phyloP scores from a whole-genome alignment of 495 filamentous ascomycete genomes.

The Penicillium canescens region DNA sequence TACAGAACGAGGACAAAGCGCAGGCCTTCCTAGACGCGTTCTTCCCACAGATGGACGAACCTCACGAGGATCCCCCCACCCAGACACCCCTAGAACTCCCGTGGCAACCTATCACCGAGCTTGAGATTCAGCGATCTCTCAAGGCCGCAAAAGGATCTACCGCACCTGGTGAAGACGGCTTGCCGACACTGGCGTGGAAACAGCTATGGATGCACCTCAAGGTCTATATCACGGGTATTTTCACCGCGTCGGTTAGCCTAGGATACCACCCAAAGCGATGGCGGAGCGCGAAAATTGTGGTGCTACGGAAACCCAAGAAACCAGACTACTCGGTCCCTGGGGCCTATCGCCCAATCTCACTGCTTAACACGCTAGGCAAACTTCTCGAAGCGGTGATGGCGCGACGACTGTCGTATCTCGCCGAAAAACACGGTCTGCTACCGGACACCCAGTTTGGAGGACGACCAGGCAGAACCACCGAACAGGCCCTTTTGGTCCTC shows the following conservation, averaged over 20 bases:
- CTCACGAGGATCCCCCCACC: not conserved
- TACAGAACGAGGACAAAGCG: slow-evolving; percentile 24
- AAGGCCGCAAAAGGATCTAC: slow-evolving; percentile 18
- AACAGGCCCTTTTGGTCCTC: slow-evolving; percentile 19
- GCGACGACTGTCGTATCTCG: slow-evolving; percentile 7
- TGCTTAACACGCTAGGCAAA: slow-evolving; percentile 24
- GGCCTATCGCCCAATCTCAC: slow-evolving; percentile 26
- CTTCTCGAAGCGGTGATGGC: slow-evolving; percentile 21
- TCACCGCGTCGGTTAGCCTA: slow-evolving; percentile 17
- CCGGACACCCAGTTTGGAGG: slow-evolving; percentile 21
- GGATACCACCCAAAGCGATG: slow-evolving; percentile 21
- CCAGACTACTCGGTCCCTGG: slow-evolving; percentile 19
- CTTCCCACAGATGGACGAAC: slow-evolving; percentile 25
- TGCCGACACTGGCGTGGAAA: slow-evolving; percentile 25
- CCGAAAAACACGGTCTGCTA: slow-evolving; percentile 18
- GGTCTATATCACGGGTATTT: slow-evolving; percentile 15
- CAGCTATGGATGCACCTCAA: slow-evolving; percentile 18
- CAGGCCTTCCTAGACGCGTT: slow-evolving; percentile 24
- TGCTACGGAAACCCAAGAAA: slow-evolving; percentile 25
- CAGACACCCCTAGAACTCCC: slow-evolving; percentile 7
- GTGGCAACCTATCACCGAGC: slow-evolving; percentile 24
- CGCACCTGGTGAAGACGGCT: slow-evolving; percentile 24
- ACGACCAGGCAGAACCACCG: slow-evolving; percentile 12
- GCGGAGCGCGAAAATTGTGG: slow-evolving; percentile 19
- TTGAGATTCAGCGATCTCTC: slow-evolving; percentile 24